Conservation (phyloP, 306 rosid species). For the Adenanthera pavonina region DNA sequence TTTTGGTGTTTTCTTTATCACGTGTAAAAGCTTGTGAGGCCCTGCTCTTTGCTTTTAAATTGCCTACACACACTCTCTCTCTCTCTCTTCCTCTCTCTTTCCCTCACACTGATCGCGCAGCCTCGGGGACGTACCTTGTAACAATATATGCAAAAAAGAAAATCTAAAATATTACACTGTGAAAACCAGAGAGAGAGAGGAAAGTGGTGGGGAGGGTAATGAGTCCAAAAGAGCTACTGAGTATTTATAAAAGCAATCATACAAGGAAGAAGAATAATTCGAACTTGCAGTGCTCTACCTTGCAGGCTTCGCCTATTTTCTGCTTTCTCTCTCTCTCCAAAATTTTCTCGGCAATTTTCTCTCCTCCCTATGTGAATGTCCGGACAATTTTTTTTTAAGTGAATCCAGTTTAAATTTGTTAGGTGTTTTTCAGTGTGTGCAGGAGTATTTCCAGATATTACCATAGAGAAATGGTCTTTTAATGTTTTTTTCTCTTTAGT, state of each 20-base stretch:
- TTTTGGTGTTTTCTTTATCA: slow-evolving; percentile 83
- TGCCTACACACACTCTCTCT: background rate
- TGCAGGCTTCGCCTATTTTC: slow-evolving; percentile 54
- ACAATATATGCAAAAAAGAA: slow-evolving; percentile 39
- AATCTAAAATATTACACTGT: background rate
- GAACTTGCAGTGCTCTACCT: slow-evolving; percentile 72
- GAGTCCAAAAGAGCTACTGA: slow-evolving; percentile 65
- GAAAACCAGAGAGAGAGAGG: background rate
- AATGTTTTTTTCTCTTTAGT: too few species aligned
- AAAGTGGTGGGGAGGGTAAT: slow-evolving; percentile 33
- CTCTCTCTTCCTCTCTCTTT: background rate
- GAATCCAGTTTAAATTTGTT: too few species aligned
- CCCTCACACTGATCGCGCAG: slow-evolving; percentile 53
- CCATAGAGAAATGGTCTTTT: too few species aligned
- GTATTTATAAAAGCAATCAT: slow-evolving; percentile 67
- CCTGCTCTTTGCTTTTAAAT: slow-evolving; percentile 43
- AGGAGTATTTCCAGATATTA: too few species aligned
- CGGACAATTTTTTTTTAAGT: background rate
- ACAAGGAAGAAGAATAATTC: slow-evolving; percentile 80
- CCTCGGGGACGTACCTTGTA: slow-evolving; percentile 68
- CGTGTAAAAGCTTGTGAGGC: slow-evolving; percentile 66
- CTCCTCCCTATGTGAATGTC: slow-evolving; percentile 39
- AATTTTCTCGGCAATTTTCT: slow-evolving; percentile 17
- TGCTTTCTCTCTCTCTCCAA: slow-evolving; percentile 22
- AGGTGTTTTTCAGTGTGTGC: too few species aligned